Evolutionary conservation across 805 yeast species (phyloP).

Genomic region (Wickerhamiella musiphila): DNA sequence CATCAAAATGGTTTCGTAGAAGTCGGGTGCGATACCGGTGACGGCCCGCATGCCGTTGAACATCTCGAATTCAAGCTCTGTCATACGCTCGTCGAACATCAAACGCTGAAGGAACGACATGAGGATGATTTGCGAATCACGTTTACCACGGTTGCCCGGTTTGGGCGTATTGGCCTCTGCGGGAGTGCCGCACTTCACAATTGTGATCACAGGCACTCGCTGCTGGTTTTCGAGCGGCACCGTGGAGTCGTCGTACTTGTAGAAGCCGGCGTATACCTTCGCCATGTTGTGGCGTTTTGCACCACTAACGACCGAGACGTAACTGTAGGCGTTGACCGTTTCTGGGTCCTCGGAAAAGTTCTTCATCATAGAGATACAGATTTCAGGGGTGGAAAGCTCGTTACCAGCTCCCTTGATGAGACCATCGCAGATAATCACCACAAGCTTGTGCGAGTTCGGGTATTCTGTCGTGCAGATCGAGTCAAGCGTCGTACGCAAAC

Average conservation of each 20-base stretch:
- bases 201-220: conserved; percentile 57
- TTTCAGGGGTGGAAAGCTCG: conserved; percentile 74
- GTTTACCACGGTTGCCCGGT: conserved; percentile 91
- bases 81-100: conserved; percentile 88
- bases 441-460: conserved; percentile 84
- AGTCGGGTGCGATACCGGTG: conserved; percentile 71
- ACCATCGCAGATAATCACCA: conserved; percentile 84
- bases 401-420: conserved; percentile 89
- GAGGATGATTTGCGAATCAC: conserved; percentile 81
- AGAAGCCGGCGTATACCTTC: conserved; percentile 86
- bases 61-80: conserved; percentile 69
- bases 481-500: conserved; percentile 74
- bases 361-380: conserved; percentile 72
- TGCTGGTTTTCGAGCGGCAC: conserved; percentile 67
- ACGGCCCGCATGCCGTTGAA: conserved; percentile 59
- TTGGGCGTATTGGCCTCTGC: conserved; percentile 45
- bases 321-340: conserved; percentile 65
- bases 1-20: conserved; percentile 71
- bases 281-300: conserved; percentile 95
- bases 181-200: conserved; percentile 82
- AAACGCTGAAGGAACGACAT: conserved; percentile 82
- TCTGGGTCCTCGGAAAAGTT: conserved; percentile 56
- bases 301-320: conserved; percentile 92
- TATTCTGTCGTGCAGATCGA: conserved; percentile 89
- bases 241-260: conserved; percentile 62